Evolutionary conservation across 805 yeast genomes (phyloP).

Genomic region (Kluyveromyces aestuarii): DNA sequence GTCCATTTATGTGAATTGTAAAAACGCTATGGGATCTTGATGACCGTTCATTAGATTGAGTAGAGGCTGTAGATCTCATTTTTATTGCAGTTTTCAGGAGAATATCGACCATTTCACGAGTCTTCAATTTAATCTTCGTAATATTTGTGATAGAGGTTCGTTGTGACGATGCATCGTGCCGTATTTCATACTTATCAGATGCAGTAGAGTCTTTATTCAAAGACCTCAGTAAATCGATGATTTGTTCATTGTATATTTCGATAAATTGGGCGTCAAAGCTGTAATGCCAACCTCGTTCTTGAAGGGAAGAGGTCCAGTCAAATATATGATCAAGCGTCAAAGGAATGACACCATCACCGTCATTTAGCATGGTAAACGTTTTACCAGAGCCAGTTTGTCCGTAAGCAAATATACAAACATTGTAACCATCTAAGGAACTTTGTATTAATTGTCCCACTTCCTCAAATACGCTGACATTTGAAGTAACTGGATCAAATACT

Average conservation of each 20-base stretch:
- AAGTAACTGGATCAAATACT: slow-evolving; percentile 47
- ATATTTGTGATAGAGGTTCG: slow-evolving; percentile 56
- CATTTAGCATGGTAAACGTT: slow-evolving; percentile 78
- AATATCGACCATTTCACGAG: slow-evolving; percentile 39
- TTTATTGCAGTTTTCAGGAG: slow-evolving; percentile 46
- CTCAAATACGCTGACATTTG: slow-evolving; percentile 61
- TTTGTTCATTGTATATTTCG: slow-evolving; percentile 81
- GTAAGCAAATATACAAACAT: slow-evolving; percentile 90
- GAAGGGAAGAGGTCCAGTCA: slow-evolving; percentile 38
- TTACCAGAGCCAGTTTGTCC: slow-evolving; percentile 98
- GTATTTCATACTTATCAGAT: slow-evolving; percentile 44
- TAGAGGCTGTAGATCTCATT: slow-evolving; percentile 71
- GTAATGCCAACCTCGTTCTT: slow-evolving; percentile 55
- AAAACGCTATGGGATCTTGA: slow-evolving; percentile 89
- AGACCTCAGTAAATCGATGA: slow-evolving; percentile 53
- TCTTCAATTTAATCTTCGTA: slow-evolving; percentile 37
- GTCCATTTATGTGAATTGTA: slow-evolving; percentile 51
- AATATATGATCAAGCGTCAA: slow-evolving; percentile 66
- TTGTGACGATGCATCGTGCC: slow-evolving; percentile 50
- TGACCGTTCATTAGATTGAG: slow-evolving; percentile 72
- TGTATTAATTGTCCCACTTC: slow-evolving; percentile 84
- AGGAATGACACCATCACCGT: slow-evolving; percentile 72
- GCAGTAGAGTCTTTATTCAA: slow-evolving; percentile 8
- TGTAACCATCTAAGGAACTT: slow-evolving; percentile 78
- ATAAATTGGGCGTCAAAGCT: slow-evolving; percentile 63